A percentile compares a stretch with the other conserved stretches of the same genome.
phyloP scores from a whole-genome alignment of 306 rosid species.

The Neltuma alba region DNA sequence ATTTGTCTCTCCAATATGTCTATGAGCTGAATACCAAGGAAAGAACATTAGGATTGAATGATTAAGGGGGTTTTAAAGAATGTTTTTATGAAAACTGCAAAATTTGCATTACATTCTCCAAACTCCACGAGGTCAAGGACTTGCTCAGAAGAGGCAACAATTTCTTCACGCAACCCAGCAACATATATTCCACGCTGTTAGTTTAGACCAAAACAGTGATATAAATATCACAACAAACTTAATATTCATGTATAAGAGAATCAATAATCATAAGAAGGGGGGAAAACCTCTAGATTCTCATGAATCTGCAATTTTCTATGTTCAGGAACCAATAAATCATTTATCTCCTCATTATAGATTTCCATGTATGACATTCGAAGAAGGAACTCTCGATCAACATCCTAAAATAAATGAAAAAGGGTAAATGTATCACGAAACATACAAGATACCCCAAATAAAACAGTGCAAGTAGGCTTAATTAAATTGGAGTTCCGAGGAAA shows the following conservation, averaged over 20 bases:
- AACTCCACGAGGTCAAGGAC: conserved; percentile 80
- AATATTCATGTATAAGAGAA: conserved; percentile 1
- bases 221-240: conserved; percentile 24
- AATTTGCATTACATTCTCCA: conserved; percentile 74
- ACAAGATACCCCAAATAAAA: neutral
- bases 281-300: conserved; percentile 79
- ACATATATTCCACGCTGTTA: conserved; percentile 91
- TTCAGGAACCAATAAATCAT: conserved; percentile 92
- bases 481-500: neutral
- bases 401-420: conserved; percentile 47
- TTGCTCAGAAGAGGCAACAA: conserved; percentile 91
- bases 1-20: conserved; percentile 97
- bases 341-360: conserved; percentile 93
- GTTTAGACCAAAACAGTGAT: conserved; percentile 29
- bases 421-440: neutral
- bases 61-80: neutral
- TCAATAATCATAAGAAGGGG: neutral
- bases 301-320: conserved; percentile 97
- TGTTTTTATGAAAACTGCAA: neutral
- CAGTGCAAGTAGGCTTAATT: conserved; percentile 6
- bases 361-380: conserved; percentile 99
- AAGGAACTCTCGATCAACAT: conserved; percentile 83
- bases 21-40: conserved; percentile 71
- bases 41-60: neutral
- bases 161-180: conserved; percentile 96